Base-by-base conservation (phyloP, 1,139 yeast species). In the Geotrichum carabidarum region DNA sequence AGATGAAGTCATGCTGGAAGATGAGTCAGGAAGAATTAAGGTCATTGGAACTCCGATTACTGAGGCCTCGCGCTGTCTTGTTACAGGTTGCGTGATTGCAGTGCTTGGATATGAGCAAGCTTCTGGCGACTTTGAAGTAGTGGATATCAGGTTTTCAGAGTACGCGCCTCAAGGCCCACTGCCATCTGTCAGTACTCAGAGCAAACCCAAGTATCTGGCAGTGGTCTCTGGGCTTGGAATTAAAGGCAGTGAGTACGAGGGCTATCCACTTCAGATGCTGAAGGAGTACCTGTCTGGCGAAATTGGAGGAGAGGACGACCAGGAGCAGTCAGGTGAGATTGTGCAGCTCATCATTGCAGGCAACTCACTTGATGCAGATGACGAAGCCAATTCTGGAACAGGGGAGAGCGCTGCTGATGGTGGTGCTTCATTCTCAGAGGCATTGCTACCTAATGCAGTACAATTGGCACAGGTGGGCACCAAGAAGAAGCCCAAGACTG, bases 51-150 rank as follows among this genome's bases (percentile, higher is more conserved):
- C 81, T 37, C 74, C 78, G 17, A 72, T 83, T 50, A 74, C 77
- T 1, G 47, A 56, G 9, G 59, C 63, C 56, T 63, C 72, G 62
- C 62, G 80, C 68, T 69, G 78, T 2, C 73, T 93, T 38, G 95
- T 91, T 0, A 91, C 98, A 0, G 99, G 99, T 1, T 79, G 84
- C 22, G 84, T 91, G 1, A 81, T 90, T 11, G 98, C 93, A 0
- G 79, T 90, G 0, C 70, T 91, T 18, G 99, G 99, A 0, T 82
- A 87, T 71, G 97, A 91, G 66, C 77, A 86, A 9, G 82, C 81
- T 48, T 83, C 91, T 0, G 99, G 98, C 1, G 77, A 85, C 8
- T 91, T 94, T 68, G 89, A 86, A 59, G 88, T 89, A 1, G 78
- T 88, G 63, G 98, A 91, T 65, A 76, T 91, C 4, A 79, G 79